Conservation (phyloP, 164 flowering plant species). For the Vitis labrusca region DNA sequence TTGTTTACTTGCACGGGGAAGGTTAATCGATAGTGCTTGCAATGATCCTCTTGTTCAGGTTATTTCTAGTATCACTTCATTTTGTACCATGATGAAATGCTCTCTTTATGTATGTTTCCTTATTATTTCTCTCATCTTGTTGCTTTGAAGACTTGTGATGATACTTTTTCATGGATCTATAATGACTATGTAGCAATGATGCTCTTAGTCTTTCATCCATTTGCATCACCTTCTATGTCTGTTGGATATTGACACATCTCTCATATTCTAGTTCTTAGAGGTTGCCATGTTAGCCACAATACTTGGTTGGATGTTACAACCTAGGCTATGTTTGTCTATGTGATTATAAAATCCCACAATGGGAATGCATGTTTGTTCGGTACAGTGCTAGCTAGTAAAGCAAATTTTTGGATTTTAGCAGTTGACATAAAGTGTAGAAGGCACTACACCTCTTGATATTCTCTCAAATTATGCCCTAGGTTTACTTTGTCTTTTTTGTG, state of each 20-base stretch:
- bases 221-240: background rate
- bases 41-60: slow-evolving; percentile 95
- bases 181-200: background rate
- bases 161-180: background rate
- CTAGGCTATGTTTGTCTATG: background rate
- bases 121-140: background rate
- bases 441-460: too few species aligned
- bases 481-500: too few species aligned
- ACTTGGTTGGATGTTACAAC: background rate
- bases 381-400: too few species aligned
- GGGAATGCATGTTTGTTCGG: too few species aligned
- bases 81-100: background rate
- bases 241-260: background rate
- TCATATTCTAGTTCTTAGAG: background rate
- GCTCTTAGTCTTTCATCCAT: background rate
- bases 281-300: background rate
- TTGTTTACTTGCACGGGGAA: slow-evolving; percentile 87
- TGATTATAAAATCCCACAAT: too few species aligned
- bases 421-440: too few species aligned
- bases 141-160: background rate
- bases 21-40: slow-evolving; percentile 81
- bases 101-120: background rate
- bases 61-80: slow-evolving; percentile 6
- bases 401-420: too few species aligned
- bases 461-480: too few species aligned